Percentiles rank a stretch among this genome's conserved stretches.
These are phyloP conservation scores for Botrytis medusae DNA, from an alignment of 2,329 filamentous ascomycete genomes.

Conservation along the genomic window DNA sequence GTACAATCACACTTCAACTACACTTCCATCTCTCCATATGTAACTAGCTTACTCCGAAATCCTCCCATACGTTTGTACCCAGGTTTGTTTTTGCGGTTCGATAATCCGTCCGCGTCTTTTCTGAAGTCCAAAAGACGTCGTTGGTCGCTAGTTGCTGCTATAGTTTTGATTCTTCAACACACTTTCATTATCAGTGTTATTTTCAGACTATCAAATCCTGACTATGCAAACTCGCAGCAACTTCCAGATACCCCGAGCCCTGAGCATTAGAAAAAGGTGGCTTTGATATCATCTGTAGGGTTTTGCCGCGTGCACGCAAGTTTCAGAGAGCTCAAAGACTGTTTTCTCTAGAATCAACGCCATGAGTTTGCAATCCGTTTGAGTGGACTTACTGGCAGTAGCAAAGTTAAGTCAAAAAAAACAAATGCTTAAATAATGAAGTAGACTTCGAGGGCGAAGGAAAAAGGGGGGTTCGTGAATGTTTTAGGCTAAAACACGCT, in stretches of 20 bases:
- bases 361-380: no score
- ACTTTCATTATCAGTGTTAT: not conserved
- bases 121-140: accelerated
- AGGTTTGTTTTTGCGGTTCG: accelerated
- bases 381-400: no score
- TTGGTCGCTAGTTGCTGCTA: not conserved
- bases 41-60: not conserved
- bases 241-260: not conserved
- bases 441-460: no score
- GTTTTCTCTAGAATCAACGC: no score
- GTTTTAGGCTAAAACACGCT: not conserved
- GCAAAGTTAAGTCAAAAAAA: not conserved
- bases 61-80: not conserved
- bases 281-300: no score
- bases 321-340: not conserved
- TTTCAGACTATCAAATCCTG: not conserved
- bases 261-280: not conserved
- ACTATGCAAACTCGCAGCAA: not conserved
- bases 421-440: not conserved
- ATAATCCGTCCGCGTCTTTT: not conserved
- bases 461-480: not conserved
- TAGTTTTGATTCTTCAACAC: not conserved
- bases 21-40: not conserved
- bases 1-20: accelerated
- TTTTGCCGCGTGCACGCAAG: not conserved